Evolutionary conservation across 176 grass and related monocot genomes (phyloP), one percentile per base, ranked within the genome.

Genomic region (Puya raimondii): DNA sequence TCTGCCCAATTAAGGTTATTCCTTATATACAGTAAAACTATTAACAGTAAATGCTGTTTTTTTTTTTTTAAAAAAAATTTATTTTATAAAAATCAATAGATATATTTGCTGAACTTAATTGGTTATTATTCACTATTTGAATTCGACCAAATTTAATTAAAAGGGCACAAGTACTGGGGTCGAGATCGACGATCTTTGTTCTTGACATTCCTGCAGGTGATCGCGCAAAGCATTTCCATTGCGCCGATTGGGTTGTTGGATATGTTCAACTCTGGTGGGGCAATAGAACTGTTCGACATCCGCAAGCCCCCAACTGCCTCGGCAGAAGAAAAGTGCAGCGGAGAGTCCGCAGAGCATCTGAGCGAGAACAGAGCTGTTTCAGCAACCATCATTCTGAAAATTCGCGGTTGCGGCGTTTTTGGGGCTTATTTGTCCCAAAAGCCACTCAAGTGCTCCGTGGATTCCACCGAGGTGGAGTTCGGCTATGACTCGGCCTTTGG

Each of bases 261-360:
- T 64, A 96, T 96, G 93, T 92, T 96, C 79, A 96, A 96, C 68
- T 64, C 93, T 29, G 81, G 88, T 11, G 93, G 89, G 65, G 93
- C 89, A 0, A 79, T 96, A 10, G 86, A 96, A 74, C 68, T 79
- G 4, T 89, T 85, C 70, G 49, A 70, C 50, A 72, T 81, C 21
- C 13, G 3, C 0, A 11, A 11, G 2, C 20, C 69, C 0, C 65
- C 66, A 47, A 47, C 16, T 16, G 47, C 11, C 23, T 0, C 8
- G 11, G 12, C 7, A 1, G 74, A 2, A 3, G 64, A 65, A 1
- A 12, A 17, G 1, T 13, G 52, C 12, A 14, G 23, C 25, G 63
- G 49, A 2, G 9, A 12, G 14, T 4, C 25, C 1, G 5, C 47
- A 4, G 63, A 17, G 63, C 12, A 33, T 0, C 47, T 23, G 49